Conservation (phyloP, 2,329 filamentous ascomycete species). For the Sodiomyces alkalinus region DNA sequence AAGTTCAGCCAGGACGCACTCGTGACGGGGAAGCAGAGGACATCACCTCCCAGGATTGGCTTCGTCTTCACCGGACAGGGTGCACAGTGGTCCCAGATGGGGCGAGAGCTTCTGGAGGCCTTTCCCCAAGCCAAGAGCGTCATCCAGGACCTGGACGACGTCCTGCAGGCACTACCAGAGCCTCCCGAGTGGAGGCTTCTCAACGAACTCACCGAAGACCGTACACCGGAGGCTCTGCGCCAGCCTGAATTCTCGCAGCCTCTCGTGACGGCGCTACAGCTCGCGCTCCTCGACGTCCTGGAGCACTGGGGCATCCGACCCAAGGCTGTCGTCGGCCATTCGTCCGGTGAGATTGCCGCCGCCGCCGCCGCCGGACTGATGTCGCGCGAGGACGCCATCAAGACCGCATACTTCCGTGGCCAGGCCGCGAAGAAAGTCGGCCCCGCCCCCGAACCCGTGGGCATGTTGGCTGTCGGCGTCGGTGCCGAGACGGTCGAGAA, state of each 20-base stretch:
- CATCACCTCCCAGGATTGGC: background rate
- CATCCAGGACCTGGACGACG: conserved; percentile 8
- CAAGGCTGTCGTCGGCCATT: conserved; percentile 7
- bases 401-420: conserved; percentile 4
- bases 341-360: conserved; percentile 9
- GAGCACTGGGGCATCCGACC: conserved; percentile 2
- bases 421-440: background rate
- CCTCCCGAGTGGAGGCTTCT: conserved; percentile 11
- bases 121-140: conserved; percentile 2
- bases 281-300: conserved; percentile 16
- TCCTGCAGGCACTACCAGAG: conserved; percentile 3
- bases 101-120: conserved; percentile 8
- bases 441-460: background rate
- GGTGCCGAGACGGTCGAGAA: background rate
- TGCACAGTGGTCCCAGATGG: conserved; percentile 28
- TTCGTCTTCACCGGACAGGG: conserved; percentile 28
- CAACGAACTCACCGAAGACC: conserved; percentile 8
- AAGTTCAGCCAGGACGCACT: background rate
- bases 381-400: conserved; percentile 2
- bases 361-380: conserved; percentile 7
- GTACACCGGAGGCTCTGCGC: conserved; percentile 5
- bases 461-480: conserved; percentile 3
- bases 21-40: conserved; percentile 1
- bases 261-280: conserved; percentile 19
- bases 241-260: conserved; percentile 21